A percentile compares a stretch with the other conserved stretches of the same genome.
Evolutionary conservation across 768 basidiomycete genomes (phyloP).

Genomic region (Lentinula detonsa): DNA sequence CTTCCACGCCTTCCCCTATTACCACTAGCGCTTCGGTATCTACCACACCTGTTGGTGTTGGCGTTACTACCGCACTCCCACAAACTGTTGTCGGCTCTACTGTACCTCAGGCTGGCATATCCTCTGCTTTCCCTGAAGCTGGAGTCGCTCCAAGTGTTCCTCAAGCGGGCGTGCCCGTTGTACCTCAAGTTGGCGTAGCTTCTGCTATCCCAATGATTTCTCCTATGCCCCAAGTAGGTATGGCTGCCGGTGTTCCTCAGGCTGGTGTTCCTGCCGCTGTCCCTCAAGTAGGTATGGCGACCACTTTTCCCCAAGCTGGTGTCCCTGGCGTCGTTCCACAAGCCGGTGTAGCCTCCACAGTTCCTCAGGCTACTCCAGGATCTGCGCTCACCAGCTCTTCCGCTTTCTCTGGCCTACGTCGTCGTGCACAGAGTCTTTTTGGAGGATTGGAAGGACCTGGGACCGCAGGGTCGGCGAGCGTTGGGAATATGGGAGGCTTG

Average conservation of each 20-base stretch:
- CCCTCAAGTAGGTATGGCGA: neutral
- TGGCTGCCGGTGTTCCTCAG: neutral
- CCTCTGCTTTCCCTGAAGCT: neutral
- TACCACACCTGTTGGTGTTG: neutral
- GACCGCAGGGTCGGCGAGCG: neutral
- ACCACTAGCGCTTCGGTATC: neutral
- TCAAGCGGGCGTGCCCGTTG: neutral
- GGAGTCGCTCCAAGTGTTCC: neutral
- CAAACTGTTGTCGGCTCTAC: neutral
- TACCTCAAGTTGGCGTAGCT: neutral
- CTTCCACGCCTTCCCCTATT: neutral
- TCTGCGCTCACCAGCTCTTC: neutral
- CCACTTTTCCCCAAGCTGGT: neutral
- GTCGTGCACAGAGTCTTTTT: neutral
- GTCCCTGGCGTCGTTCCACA: neutral
- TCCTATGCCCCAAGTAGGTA: neutral
- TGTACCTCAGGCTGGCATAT: neutral
- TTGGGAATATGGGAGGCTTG: neutral
- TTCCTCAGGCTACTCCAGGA: neutral
- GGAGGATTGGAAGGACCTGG: neutral
- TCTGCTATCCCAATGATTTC: neutral
- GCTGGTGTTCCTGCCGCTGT: neutral
- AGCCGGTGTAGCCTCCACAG: neutral
- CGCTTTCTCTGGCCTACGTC: neutral
- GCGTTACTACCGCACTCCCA: neutral